A percentile compares a stretch with the other conserved stretches of the same genome.
Conservation (phyloP, 1,139 yeast species). For the Pichia kudriavzevii region DNA sequence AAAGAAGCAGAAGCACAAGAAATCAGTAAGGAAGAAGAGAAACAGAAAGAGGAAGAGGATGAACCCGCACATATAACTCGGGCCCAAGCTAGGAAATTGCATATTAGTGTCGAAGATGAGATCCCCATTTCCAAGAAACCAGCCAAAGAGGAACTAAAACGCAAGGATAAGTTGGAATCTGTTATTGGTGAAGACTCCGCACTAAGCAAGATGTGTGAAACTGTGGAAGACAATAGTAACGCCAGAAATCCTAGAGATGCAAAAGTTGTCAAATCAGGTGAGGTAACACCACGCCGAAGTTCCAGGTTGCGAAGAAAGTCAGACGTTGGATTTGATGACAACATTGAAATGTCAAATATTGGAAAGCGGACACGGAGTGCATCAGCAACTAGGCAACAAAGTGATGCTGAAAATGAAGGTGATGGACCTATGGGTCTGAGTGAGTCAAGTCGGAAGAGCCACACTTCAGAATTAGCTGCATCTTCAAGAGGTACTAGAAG, state of each 20-base stretch:
- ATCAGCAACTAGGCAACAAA: constrained; percentile 5
- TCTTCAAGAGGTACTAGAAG: too few species aligned
- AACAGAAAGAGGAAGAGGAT: constrained; percentile 8
- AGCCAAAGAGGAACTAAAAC: constrained; percentile 8
- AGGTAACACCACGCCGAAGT: constrained; percentile 13
- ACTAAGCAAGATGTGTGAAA: constrained; percentile 1
- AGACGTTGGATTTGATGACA: constrained; percentile 9
- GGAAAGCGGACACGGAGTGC: constrained; percentile 6
- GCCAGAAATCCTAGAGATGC: constrained; percentile 2
- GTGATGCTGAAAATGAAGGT: constrained; percentile 1
- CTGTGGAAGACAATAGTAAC: constrained; percentile 9
- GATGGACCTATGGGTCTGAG: too few species aligned
- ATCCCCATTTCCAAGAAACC: too few species aligned
- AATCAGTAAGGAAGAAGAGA: constrained; percentile 5
- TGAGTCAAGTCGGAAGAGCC: too few species aligned
- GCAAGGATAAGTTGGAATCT: too few species aligned
- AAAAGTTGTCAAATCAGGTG: constrained; percentile 7
- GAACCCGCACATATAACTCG: constrained; percentile 16
- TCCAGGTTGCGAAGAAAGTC: constrained; percentile 10
- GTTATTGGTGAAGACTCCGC: constrained; percentile 2
- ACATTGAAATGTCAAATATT: too few species aligned
- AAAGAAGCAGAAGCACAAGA: constrained; percentile 6
- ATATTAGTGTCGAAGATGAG: constrained; percentile 11
- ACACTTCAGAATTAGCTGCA: too few species aligned
- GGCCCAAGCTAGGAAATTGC: constrained; percentile 12